phyloP scores from a whole-genome alignment of 2,329 filamentous ascomycete species.

The Ophiostoma populinum region DNA sequence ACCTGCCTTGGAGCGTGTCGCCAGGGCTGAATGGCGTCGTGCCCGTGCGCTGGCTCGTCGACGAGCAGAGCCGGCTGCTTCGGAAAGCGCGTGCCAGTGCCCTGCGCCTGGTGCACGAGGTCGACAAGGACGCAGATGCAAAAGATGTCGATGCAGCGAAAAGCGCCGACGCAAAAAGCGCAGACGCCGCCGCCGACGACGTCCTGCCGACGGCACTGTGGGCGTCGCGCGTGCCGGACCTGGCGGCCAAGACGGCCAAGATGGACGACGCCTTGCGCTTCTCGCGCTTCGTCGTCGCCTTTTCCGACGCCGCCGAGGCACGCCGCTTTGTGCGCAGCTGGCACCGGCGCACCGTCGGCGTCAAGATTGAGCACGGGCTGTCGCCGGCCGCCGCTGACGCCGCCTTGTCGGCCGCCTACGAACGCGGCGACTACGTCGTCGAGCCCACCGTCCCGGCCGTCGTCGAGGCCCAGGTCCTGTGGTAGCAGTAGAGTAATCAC shows the following conservation, averaged over 20 bases:
- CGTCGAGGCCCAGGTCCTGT: slow-evolving; percentile 16
- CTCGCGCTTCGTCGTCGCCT: slow-evolving; percentile 35
- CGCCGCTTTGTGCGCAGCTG: slow-evolving; percentile 29
- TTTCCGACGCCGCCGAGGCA: slow-evolving; percentile 36
- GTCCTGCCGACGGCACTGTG: background rate
- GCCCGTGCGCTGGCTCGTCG: slow-evolving; percentile 12
- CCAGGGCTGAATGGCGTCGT: slow-evolving; percentile 11
- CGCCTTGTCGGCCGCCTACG: background rate
- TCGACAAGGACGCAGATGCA: background rate
- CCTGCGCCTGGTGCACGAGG: background rate
- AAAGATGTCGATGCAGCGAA: background rate
- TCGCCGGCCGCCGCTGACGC: slow-evolving; percentile 1
- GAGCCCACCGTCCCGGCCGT: slow-evolving; percentile 6
- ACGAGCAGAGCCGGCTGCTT: slow-evolving; percentile 8
- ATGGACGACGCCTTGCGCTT: slow-evolving; percentile 20
- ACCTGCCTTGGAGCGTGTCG: slow-evolving; percentile 20
- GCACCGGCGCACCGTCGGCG: slow-evolving; percentile 22
- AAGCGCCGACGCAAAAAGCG: background rate
- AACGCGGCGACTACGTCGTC: background rate
- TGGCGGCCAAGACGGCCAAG: slow-evolving; percentile 10
- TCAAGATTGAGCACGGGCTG: slow-evolving; percentile 6
- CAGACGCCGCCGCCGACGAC: background rate
- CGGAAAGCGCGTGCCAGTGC: background rate
- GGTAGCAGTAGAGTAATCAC: slow-evolving; percentile 10
- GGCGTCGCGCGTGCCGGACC: slow-evolving; percentile 7